Evolutionary conservation across 225 moss, liverwort and hornwort species (phyloP), one percentile per base, ranked within the genome.

Genomic region (Thuidium tamariscinum): DNA sequence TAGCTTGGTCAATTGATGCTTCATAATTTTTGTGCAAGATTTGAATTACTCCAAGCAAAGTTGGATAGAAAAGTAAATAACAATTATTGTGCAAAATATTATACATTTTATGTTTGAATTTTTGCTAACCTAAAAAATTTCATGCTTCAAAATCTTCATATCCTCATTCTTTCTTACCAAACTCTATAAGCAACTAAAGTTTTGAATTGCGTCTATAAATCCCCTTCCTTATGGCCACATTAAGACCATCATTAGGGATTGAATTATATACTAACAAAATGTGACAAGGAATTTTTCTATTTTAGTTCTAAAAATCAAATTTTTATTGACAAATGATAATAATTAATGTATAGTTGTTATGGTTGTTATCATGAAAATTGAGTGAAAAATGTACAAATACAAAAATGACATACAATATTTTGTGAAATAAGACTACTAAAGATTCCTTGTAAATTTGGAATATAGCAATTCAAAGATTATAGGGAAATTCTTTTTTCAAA

Each of bases 211-310:
- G 3, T 9, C 4, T 74, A 3, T 51, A 74, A 13, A 32, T 49
- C 8, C 6, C 32, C 10, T 20, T 48, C 1, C 0, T 49, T 32
- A 19, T 34, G 20, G 7, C 20, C 0, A 32, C 13, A 34, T 49
- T 32, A 12, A 32, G 9, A 11, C 32, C 30, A 73, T 74, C 4
- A 21, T 7, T 21, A 13, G 2, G 4, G 1, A 0, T 30, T 4
- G 0, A 30, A 48, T 73, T 44, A 3, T 29, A 30, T 7, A 22
- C 4, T 2, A 48, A 16, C 0, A 30, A 46, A 44, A 30, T 23
- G 0, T 30, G 16, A 30, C 0, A 11, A 17, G 46, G 2, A 29
- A 4, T 18, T 72, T 26, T 46, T 46, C 11, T 30, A 29, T 18
- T 17, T 19, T 11, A 2, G 2, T 6, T 18, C 4, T 1, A 3